phyloP scores from a whole-genome alignment of 2,329 filamentous ascomycete species.

The Diplocarpon rosae region DNA sequence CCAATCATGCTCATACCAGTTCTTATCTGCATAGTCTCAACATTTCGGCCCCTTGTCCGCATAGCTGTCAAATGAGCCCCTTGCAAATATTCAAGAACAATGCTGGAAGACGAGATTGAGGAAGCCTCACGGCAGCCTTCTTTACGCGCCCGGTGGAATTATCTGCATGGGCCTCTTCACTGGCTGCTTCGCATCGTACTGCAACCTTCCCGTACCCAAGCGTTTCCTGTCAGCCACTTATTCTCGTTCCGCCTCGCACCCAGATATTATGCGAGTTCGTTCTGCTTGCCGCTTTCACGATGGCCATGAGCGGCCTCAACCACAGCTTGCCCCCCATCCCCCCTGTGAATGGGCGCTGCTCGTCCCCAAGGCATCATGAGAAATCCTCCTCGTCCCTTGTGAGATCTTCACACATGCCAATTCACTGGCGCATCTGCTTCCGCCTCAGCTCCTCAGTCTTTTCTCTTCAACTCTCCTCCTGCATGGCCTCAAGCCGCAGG shows the following conservation, averaged over 20 bases:
- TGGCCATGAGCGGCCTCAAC: slow-evolving; percentile 4
- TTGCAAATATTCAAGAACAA: slow-evolving; percentile 15
- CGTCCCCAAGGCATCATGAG: neutral
- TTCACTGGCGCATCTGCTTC: no score
- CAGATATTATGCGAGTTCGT: neutral
- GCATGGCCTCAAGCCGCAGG: slow-evolving; percentile 1
- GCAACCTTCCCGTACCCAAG: slow-evolving; percentile 21
- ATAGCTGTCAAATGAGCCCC: slow-evolving; percentile 18
- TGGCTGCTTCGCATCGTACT: slow-evolving; percentile 23
- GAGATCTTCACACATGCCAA: no score
- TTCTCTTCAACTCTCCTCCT: neutral
- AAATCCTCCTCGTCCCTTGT: no score
- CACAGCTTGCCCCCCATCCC: neutral
- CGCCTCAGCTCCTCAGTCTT: no score
- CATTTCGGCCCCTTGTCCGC: slow-evolving; percentile 16
- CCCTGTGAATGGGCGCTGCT: neutral
- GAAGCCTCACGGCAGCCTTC: slow-evolving; percentile 25
- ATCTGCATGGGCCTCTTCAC: slow-evolving; percentile 14
- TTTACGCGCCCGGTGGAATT: slow-evolving; percentile 28
- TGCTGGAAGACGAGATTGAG: slow-evolving; percentile 13
- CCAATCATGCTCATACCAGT: slow-evolving; percentile 12
- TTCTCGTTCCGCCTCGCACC: slow-evolving; percentile 14
- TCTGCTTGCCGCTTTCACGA: slow-evolving; percentile 9
- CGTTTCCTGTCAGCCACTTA: slow-evolving; percentile 18
- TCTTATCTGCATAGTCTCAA: slow-evolving; percentile 15